Evolutionary conservation across 2,329 filamentous ascomycete species (phyloP).

Genomic region (Acrocalymma vagum): DNA sequence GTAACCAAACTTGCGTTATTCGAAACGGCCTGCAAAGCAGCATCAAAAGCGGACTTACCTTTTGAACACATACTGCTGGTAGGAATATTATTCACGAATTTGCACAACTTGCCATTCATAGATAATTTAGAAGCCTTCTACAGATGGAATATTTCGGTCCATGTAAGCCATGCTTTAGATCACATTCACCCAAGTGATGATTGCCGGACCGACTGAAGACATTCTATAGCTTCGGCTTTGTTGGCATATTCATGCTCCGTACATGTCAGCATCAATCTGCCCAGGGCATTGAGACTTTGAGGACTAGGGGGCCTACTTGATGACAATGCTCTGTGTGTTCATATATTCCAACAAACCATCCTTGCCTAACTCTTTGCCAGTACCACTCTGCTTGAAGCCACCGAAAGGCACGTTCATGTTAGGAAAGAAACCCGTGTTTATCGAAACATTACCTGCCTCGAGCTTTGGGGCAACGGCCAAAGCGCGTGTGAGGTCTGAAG

Average conservation of each 20-base stretch:
- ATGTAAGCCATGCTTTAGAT: no score
- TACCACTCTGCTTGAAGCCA: constrained; percentile 26
- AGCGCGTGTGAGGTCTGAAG: constrained; percentile 4
- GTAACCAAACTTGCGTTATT: constrained; percentile 8
- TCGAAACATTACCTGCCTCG: constrained; percentile 21
- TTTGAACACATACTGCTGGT: constrained; percentile 9
- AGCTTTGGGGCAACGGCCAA: constrained; percentile 6
- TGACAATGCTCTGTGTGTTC: constrained; percentile 23
- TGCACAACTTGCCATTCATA: no score
- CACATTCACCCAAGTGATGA: no score
- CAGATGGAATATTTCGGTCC: no score
- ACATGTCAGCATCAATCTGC: no score
- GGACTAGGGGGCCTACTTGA: no score
- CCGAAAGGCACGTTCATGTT: constrained; percentile 23
- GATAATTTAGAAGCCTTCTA: no score
- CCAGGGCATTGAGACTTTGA: no score
- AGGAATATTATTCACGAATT: constrained; percentile 7
- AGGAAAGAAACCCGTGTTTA: constrained; percentile 15
- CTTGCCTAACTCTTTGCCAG: constrained; percentile 21
- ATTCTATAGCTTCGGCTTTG: no score
- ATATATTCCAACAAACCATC: constrained; percentile 19
- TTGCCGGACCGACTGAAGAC: no score
- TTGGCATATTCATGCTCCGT: no score
- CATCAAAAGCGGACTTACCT: constrained; percentile 1
- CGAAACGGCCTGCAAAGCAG: constrained; percentile 7